A percentile compares a stretch with the other conserved stretches of the same genome.
These are phyloP conservation scores for Cicer yamashitae DNA, from an alignment of 306 rosid species.

Conservation along the genomic window DNA sequence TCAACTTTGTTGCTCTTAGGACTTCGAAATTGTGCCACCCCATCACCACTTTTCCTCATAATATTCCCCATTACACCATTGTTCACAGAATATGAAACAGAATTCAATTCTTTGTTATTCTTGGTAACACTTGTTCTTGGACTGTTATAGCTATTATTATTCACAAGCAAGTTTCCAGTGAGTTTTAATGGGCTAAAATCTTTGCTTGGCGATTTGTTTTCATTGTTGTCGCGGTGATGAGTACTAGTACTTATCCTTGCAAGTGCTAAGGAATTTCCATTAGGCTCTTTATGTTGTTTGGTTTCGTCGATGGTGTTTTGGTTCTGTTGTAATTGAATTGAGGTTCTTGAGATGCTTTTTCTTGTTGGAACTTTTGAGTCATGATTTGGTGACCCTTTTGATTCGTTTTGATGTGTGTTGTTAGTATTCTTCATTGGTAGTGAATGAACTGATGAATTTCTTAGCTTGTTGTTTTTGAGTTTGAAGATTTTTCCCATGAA, in stretches of 20 bases:
- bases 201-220: conserved; percentile 49
- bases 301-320: not conserved
- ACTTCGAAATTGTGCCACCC: conserved; percentile 51
- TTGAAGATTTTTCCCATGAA: conserved; percentile 69
- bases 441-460: conserved; percentile 79
- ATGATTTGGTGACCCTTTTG: conserved; percentile 37
- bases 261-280: conserved; percentile 43
- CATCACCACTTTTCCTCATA: conserved; percentile 66
- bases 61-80: conserved; percentile 75
- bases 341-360: conserved; percentile 52
- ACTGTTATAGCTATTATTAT: conserved; percentile 51
- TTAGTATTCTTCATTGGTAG: conserved; percentile 55
- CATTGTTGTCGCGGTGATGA: conserved; percentile 42
- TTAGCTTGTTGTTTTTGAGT: conserved; percentile 55
- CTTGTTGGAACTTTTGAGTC: conserved; percentile 36
- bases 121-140: conserved; percentile 46
- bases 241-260: conserved; percentile 51
- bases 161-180: conserved; percentile 53
- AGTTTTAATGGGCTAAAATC: conserved; percentile 58
- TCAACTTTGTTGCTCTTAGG: conserved; percentile 51
- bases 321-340: conserved; percentile 40
- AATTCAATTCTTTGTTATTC: conserved; percentile 46
- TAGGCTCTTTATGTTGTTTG: conserved; percentile 29
- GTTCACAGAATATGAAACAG: conserved; percentile 36
- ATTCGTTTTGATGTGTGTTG: conserved; percentile 40